Evolutionary conservation across 2,329 filamentous ascomycete genomes (phyloP), one percentile per base, ranked within the genome.

Genomic region (Arthrocladium fulminans): DNA sequence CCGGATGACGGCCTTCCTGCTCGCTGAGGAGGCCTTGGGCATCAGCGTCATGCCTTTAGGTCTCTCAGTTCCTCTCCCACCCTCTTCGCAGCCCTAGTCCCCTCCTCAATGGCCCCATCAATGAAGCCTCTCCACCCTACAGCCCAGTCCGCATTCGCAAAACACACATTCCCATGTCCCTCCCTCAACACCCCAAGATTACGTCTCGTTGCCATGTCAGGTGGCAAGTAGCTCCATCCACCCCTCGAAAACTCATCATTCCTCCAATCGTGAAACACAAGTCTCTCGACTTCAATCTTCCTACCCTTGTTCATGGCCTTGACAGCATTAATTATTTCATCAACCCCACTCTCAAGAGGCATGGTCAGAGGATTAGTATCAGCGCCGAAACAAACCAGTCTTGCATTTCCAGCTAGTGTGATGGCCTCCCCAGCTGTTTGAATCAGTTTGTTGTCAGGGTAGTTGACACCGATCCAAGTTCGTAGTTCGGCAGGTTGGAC

Each of bases 301-400:
- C 63, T 58, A 57, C n/a, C n/a, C n/a, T n/a, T n/a, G n/a, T 32
- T 32, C 9, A 67, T 54, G 1, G 61, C 60, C 12, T 63, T 47
- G 43, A 69, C 60, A 0, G 65, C 63, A n/a, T 58, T 52, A 13
- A 65, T 59, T 0, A 61, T 64, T 22, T 54, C 51, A 2, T 65
- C 49, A 2, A 72, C 60, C 35, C 72, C 57, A 5, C 68, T 67
- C 12, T 73, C 70, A 0, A 68, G 69, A 2, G 71, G 60, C 3
- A 73, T 65, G n/a, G n/a, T n/a, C n/a, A n/a, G n/a, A 30, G 71
- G 68, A 15, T 68, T 68, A 10, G 65, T 56, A 2, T 63, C 54
- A 0, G 65, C 66, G 1, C 72, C 71, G 43, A 75, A 74, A 1
- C 64, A 64, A 0, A 75, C 72, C 0, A 74, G 57, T 25, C 74